Evolutionary conservation across 306 rosid genomes (phyloP).

Genomic region (Quillaja saponaria): DNA sequence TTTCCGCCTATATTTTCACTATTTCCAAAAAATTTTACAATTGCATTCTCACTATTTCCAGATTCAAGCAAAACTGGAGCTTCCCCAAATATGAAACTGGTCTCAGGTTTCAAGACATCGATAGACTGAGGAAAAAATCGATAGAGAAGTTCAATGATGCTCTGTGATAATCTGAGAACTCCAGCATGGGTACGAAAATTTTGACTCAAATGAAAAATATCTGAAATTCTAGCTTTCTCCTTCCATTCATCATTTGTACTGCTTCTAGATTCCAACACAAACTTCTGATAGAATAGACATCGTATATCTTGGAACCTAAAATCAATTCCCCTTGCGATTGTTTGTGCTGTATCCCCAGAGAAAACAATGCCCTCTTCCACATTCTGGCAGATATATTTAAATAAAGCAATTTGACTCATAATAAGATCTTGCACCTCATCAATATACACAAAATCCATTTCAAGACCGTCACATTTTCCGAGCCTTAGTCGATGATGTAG

Average conservation of each 20-base stretch:
- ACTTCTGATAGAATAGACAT: conserved; percentile 58
- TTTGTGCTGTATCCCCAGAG: conserved; percentile 84
- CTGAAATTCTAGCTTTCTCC: conserved; percentile 49
- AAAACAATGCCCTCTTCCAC: conserved; percentile 85
- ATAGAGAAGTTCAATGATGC: conserved; percentile 64
- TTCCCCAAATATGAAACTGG: conserved; percentile 65
- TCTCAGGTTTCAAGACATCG: conserved; percentile 71
- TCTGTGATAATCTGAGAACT: conserved; percentile 67
- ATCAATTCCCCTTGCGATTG: conserved; percentile 81
- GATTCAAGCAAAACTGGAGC: conserved; percentile 64
- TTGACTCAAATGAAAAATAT: conserved; percentile 50
- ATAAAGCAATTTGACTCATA: conserved; percentile 75
- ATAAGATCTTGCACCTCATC: conserved; percentile 89
- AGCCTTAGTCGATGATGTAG: conserved; percentile 51
- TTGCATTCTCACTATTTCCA: conserved; percentile 55
- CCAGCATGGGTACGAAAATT: conserved; percentile 82
- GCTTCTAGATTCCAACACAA: conserved; percentile 46
- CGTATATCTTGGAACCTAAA: conserved; percentile 73
- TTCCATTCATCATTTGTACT: conserved; percentile 32
- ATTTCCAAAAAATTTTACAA: conserved; percentile 65
- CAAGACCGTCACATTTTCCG: conserved; percentile 50
- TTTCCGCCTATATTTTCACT: conserved; percentile 34
- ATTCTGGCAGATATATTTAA: conserved; percentile 65
- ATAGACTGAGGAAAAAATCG: conserved; percentile 64
- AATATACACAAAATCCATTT: conserved; percentile 60